A percentile compares a stretch with the other conserved stretches of the same genome.
phyloP scores from a whole-genome alignment of 805 yeast species.

The Yamadazyma tumulicola region DNA sequence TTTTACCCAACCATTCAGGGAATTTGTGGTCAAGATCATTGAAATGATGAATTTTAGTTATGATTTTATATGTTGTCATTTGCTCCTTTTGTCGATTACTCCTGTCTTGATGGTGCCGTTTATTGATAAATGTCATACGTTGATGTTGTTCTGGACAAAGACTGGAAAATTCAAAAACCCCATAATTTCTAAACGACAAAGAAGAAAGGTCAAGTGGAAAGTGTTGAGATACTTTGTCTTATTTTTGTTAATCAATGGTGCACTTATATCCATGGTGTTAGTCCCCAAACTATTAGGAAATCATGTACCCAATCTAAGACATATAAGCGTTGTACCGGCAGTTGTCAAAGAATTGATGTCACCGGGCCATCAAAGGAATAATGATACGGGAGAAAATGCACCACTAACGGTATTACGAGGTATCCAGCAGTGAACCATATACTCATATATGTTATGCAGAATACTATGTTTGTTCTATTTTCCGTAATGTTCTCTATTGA shows the following conservation, averaged over 20 bases:
- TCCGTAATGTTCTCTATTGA: too few species aligned
- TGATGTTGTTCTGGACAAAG: conserved; percentile 48
- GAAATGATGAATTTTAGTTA: conserved; percentile 46
- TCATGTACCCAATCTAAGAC: conserved; percentile 8
- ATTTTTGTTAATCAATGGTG: conserved; percentile 40
- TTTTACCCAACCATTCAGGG: conserved; percentile 45
- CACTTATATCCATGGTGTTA: too few species aligned
- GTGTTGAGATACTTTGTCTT: conserved; percentile 45
- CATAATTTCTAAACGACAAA: conserved; percentile 38
- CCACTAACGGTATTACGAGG: conserved; percentile 43
- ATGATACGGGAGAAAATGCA: conserved; percentile 61
- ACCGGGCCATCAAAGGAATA: conserved; percentile 57
- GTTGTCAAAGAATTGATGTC: conserved; percentile 39
- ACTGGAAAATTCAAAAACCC: conserved; percentile 35
- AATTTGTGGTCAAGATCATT: conserved; percentile 40
- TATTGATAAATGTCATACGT: conserved; percentile 46
- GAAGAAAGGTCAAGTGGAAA: conserved; percentile 20
- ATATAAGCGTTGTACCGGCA: conserved; percentile 10
- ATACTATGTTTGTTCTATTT: too few species aligned
- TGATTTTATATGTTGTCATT: conserved; percentile 47
- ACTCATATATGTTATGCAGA: too few species aligned
- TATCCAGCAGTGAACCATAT: too few species aligned
- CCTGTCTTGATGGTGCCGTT: conserved; percentile 45
- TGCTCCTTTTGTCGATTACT: conserved; percentile 33
- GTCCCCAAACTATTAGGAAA: conserved; percentile 41